Base-by-base conservation (phyloP, 805 yeast genomes). In the Candida corydali region DNA sequence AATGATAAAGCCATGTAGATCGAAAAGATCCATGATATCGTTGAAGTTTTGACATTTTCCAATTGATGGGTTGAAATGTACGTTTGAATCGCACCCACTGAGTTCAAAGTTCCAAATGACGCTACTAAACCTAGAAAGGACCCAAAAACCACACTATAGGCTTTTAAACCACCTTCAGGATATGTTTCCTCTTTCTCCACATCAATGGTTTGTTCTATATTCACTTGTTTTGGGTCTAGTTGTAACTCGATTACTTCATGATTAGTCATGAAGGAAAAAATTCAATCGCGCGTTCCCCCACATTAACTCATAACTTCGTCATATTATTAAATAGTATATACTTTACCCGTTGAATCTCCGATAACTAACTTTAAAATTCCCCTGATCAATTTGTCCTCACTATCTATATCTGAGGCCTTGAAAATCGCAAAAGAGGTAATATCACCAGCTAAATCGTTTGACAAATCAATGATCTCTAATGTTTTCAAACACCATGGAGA, bases 271-370 rank as follows among this genome's bases (percentile, higher is more conserved):
- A 12, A 12, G 4, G n/a, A 19, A 20, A 17, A 17, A 28, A 28
- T 3, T 19, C 29, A 11, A 26, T 5, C 26, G 16, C 17, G 14
- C 9, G 5, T 10, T 11, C 17, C 19, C 30, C 16, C 19, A 5
- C 16, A 20, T 20, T 7, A 20, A 20, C 9, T 20, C 9, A 20
- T 20, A 7, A 7, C 9, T 7, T 20, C 23, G 9, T 20, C 23
- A 15, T 15, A 6, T 30, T 6, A 18, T 32, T 35, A 42, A 34
- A 43, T 23, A 22, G 34, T 57, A 38, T 70, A 70, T 3, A 82
- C 69, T 32, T 66, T 58, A 1, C 86, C 86, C 8, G 51, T 48
- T 4, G 61, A 45, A 46, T 79, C 83, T 3, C 85, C 86, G 19
- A 76, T 63, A 7, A 76, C 59, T 18, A 80, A 45, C 37, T 66